Evolutionary conservation across 768 basidiomycete genomes (phyloP).

Genomic region (Phaeotremella skinneri): DNA sequence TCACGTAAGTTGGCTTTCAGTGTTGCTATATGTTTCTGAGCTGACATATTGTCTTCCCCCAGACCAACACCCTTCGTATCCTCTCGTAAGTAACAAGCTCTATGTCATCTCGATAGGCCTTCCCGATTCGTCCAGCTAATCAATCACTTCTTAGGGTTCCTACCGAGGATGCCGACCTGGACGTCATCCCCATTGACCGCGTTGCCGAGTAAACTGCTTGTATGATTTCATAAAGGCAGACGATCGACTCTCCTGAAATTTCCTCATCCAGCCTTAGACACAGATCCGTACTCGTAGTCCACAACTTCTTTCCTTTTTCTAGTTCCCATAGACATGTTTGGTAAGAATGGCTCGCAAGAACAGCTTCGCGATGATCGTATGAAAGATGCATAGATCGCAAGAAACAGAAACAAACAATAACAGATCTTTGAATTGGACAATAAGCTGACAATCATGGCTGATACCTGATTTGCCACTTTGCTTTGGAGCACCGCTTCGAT

Average conservation of each 20-base stretch:
- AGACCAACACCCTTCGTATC: constrained; percentile 52
- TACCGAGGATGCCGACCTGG: constrained; percentile 49
- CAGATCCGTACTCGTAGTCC: too few species aligned
- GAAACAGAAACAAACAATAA: too few species aligned
- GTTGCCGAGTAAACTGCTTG: constrained; percentile 4
- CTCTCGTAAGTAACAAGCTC: constrained; percentile 29
- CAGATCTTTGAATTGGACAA: too few species aligned
- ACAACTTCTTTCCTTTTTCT: too few species aligned
- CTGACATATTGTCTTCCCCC: constrained; percentile 4
- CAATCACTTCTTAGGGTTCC: constrained; percentile 34
- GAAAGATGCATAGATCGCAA: too few species aligned
- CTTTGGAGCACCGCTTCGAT: neutral
- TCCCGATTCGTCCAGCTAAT: neutral
- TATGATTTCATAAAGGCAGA: too few species aligned
- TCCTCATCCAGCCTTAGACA: too few species aligned
- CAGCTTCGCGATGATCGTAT: too few species aligned
- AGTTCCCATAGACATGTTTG: too few species aligned
- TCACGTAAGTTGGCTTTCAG: constrained; percentile 55
- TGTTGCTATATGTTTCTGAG: neutral
- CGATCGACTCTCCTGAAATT: too few species aligned
- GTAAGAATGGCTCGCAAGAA: too few species aligned
- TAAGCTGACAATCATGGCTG: neutral
- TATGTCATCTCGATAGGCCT: neutral
- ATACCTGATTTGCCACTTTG: neutral
- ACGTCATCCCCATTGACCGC: constrained; percentile 49